Base-by-base conservation (phyloP, 2,329 filamentous ascomycete species). In the Samsoniella hepiali region DNA sequence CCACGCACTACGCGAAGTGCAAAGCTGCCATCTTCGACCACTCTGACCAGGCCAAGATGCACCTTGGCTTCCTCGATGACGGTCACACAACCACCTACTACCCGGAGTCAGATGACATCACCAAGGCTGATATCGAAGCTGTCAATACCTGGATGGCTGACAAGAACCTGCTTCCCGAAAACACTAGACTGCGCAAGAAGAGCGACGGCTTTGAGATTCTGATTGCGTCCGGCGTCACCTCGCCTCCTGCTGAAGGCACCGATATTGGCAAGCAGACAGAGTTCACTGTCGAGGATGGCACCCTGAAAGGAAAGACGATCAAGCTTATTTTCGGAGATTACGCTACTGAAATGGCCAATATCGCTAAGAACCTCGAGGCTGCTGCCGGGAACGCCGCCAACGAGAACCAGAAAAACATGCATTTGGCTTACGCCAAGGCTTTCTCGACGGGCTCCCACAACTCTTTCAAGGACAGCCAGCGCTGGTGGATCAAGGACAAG, bases 21-120 rank as follows among this genome's bases (percentile, higher is more conserved):
- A 84, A 83, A 9, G 89, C 89, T 36, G 88, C 83, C 65, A 90
- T 94, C 64, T 94, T 92, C 73, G 87, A 88, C 67, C 84, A 85
- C 34, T 78, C 84, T 64, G 83, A 86, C 65, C 79, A 84, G 38
- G 83, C 83, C 17, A 78, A 90, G 66, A 86, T 94, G 82, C 89
- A 93, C 70, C 78, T 95, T 32, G 91, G 91, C 47, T 93, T 90
- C 73, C 82, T 86, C 1, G 88, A 91, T 42, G 82, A 87, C 36
- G 90, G 90, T 38, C 90, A 94, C 74, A 83, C 93, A 83, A 91
- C 89, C 3, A 90, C 88, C 1, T 95, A 94, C 75, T 95, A 94
- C 73, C 91, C 91, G 1, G 84, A 91, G 66, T 93, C 90, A 5
- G 81, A 88, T 8, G 79, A 81, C 51, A 93, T 95, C 71, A 91